Conservation (phyloP, 495 filamentous ascomycete genomes). For the Acidiella bohemica region DNA sequence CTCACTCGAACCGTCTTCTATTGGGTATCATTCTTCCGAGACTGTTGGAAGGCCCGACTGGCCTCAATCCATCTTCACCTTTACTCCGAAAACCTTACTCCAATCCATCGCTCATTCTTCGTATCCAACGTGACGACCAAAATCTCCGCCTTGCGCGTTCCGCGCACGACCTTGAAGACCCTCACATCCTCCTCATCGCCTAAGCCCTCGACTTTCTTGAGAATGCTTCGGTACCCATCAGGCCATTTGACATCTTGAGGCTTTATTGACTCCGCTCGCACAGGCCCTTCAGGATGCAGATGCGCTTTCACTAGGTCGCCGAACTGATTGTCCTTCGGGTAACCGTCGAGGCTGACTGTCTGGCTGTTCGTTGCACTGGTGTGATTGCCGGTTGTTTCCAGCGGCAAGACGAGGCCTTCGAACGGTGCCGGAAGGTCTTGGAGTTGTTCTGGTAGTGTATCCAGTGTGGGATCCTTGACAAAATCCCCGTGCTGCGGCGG, state of each 20-base stretch:
- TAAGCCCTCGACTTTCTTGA: not conserved
- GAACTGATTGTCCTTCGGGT: not conserved
- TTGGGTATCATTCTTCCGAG: no score
- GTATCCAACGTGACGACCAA: constrained; percentile 1
- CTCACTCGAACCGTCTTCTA: no score
- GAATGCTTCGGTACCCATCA: not conserved
- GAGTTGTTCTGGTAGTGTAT: not conserved
- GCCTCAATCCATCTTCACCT: no score
- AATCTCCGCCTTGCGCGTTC: not conserved
- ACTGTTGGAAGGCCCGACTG: no score
- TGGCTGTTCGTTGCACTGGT: no score
- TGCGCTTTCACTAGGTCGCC: not conserved
- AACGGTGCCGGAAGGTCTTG: not conserved
- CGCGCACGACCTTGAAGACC: not conserved
- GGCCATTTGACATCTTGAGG: constrained; percentile 1
- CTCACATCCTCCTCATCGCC: not conserved
- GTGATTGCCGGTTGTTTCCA: not conserved
- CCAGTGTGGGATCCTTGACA: constrained; percentile 1
- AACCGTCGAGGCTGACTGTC: not conserved
- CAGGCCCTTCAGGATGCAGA: not conserved
- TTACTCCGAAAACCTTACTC: not conserved
- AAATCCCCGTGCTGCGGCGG: not conserved
- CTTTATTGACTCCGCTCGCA: not conserved
- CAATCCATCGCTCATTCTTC: not conserved
- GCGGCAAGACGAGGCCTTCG: not conserved